Evolutionary conservation across 176 grass and related monocot genomes (phyloP).

Genomic region (Eleusine coracana): DNA sequence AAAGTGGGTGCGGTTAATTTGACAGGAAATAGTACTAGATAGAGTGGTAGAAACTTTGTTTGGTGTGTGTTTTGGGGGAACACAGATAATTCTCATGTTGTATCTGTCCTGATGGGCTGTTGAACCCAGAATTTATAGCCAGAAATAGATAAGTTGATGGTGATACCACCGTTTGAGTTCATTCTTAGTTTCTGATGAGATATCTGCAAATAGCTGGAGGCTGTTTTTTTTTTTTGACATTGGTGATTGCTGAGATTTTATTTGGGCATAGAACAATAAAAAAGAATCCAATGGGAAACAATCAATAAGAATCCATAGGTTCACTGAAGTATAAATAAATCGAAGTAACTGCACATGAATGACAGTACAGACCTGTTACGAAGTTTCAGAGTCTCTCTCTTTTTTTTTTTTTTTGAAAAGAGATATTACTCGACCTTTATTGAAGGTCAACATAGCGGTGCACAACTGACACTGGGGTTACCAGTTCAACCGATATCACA

Average conservation of each 20-base stretch:
- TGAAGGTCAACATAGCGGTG: too few species aligned
- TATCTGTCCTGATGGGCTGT: conserved; percentile 19
- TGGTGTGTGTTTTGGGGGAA: background rate
- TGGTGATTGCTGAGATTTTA: background rate
- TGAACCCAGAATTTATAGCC: conserved; percentile 29
- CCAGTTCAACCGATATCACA: too few species aligned
- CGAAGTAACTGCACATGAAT: too few species aligned
- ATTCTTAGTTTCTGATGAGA: background rate
- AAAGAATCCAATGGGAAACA: too few species aligned
- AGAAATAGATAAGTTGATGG: conserved; percentile 23
- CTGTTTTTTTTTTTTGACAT: background rate
- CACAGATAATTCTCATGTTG: background rate
- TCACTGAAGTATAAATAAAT: too few species aligned
- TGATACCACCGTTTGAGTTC: conserved; percentile 21
- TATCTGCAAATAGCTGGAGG: background rate
- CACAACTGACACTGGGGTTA: too few species aligned
- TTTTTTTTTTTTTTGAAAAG: too few species aligned
- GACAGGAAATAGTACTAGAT: conserved; percentile 28
- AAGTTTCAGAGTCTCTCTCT: too few species aligned
- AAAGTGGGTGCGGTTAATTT: conserved; percentile 1
- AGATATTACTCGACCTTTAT: too few species aligned
- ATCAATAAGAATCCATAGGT: too few species aligned
- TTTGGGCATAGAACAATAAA: background rate
- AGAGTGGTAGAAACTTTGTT: conserved; percentile 31
- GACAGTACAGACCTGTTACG: too few species aligned